Conservation (phyloP, 495 filamentous ascomycete species). For the Neurospora sp. region DNA sequence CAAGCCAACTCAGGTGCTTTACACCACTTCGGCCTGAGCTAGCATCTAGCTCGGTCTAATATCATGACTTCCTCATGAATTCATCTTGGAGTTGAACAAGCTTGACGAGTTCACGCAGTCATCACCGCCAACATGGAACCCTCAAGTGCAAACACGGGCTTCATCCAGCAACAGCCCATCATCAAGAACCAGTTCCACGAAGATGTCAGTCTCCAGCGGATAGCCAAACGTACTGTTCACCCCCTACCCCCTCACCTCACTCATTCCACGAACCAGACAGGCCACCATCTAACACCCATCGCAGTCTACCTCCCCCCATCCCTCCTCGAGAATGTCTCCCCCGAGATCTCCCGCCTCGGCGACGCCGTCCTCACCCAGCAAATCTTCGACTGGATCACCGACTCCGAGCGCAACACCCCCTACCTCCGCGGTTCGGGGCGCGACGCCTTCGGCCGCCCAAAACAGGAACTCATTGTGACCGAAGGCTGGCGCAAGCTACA, state of each 20-base stretch:
- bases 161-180: conserved; percentile 37
- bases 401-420: conserved; percentile 51
- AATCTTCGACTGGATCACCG: conserved; percentile 41
- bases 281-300: not conserved
- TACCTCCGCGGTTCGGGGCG: conserved; percentile 37
- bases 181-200: conserved; percentile 40
- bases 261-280: not conserved
- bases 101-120: not conserved
- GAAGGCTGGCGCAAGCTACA: conserved; percentile 50
- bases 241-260: not conserved
- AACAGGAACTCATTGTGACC: conserved; percentile 38
- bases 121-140: conserved; percentile 22
- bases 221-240: conserved; percentile 26
- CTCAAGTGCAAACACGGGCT: conserved; percentile 38
- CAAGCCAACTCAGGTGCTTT: not conserved
- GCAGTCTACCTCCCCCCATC: conserved; percentile 37
- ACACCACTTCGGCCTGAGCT: not conserved
- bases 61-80: not conserved
- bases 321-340: conserved; percentile 23
- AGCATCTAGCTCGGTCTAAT: not conserved
- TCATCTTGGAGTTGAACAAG: not conserved
- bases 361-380: conserved; percentile 35
- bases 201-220: conserved; percentile 34
- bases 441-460: conserved; percentile 41
- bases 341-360: conserved; percentile 32